Conservation (phyloP, 768 basidiomycete species). For the Boletus tylopilopsis region DNA sequence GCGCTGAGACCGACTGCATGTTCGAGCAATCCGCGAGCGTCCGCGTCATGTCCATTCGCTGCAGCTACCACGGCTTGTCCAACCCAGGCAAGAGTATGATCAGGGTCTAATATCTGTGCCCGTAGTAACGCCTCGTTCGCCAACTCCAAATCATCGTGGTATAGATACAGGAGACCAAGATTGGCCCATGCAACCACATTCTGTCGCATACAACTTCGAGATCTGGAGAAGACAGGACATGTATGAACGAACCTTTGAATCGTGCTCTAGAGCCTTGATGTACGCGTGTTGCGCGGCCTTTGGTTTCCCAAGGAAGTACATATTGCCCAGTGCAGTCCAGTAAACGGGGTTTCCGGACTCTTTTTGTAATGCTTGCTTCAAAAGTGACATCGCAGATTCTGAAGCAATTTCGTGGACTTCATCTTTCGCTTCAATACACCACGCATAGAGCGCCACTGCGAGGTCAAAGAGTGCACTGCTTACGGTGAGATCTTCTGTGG, state of each 20-base stretch:
- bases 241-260: constrained; percentile 62
- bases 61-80: constrained; percentile 79
- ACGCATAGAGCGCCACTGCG: constrained; percentile 54
- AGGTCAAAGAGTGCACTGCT: constrained; percentile 76
- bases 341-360: constrained; percentile 69
- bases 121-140: constrained; percentile 83
- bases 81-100: constrained; percentile 85
- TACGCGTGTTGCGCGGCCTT: constrained; percentile 89
- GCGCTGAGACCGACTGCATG: constrained; percentile 64
- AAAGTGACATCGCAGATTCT: constrained; percentile 44
- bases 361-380: constrained; percentile 70
- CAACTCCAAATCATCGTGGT: constrained; percentile 73
- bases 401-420: constrained; percentile 25
- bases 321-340: constrained; percentile 82
- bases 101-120: constrained; percentile 90
- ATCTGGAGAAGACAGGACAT: not conserved
- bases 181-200: constrained; percentile 79
- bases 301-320: constrained; percentile 61
- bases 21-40: constrained; percentile 66
- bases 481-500: constrained; percentile 44
- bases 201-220: constrained; percentile 34
- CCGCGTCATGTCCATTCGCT: constrained; percentile 50
- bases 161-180: constrained; percentile 82
- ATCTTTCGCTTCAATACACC: constrained; percentile 34
- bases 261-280: constrained; percentile 81